These are phyloP conservation scores for Penicillium sp. DNA, from an alignment of 2,329 filamentous ascomycete genomes.

Conservation along the genomic window DNA sequence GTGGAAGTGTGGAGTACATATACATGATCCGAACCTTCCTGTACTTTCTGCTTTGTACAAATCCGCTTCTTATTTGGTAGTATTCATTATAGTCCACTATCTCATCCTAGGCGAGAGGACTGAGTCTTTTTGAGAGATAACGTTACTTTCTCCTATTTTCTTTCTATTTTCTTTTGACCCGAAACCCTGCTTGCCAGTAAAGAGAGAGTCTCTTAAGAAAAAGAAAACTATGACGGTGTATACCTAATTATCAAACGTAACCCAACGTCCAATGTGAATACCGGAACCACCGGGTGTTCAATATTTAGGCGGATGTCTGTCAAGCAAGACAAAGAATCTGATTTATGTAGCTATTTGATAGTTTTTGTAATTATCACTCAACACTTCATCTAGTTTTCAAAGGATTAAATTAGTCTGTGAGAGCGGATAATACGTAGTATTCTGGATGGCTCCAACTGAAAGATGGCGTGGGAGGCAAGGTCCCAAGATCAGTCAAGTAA, in stretches of 20 bases:
- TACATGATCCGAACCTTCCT: neutral
- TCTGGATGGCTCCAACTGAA: no score
- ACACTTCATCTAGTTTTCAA: neutral
- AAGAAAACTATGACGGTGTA: neutral
- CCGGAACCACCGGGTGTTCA: neutral
- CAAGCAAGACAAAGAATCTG: no score
- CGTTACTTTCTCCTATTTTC: neutral
- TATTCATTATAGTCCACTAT: neutral
- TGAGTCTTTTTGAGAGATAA: neutral
- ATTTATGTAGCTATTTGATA: no score
- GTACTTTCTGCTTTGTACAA: neutral
- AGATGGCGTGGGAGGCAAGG: neutral
- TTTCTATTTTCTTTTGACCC: no score
- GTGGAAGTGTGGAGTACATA: slow-evolving; percentile 6
- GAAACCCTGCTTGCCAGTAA: neutral
- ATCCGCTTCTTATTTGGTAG: neutral
- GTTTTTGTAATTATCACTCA: no score
- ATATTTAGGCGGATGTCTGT: neutral
- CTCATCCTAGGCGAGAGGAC: neutral
- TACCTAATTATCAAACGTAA: neutral
- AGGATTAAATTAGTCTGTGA: no score
- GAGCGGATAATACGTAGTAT: no score
- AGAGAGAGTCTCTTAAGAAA: neutral
- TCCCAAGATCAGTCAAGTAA: neutral
- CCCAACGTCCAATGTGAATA: neutral